Percentiles rank a stretch among this genome's conserved stretches.
phyloP scores from a whole-genome alignment of 1,284 basidiomycete species.

The Cutaneotrichosporon daszewskae region DNA sequence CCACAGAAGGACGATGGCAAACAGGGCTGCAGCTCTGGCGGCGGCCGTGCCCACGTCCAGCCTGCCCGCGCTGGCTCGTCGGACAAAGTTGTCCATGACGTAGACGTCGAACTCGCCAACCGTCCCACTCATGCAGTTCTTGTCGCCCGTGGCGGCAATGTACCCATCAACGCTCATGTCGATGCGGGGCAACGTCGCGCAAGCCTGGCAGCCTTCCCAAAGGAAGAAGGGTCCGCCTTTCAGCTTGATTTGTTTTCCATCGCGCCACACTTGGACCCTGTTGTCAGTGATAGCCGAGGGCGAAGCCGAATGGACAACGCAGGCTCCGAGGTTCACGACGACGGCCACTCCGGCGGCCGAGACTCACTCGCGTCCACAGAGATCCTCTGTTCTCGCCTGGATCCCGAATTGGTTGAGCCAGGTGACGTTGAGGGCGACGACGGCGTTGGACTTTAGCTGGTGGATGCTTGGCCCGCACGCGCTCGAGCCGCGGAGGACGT shows the following conservation, averaged over 20 bases:
- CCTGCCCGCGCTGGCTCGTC: background rate
- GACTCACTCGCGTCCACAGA: conserved; percentile 18
- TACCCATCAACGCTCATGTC: conserved; percentile 13
- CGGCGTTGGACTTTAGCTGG: conserved; percentile 6
- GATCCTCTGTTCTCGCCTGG: conserved; percentile 1
- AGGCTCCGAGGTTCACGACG: background rate
- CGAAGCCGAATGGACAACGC: background rate
- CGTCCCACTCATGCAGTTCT: conserved; percentile 6
- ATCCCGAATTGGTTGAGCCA: conserved; percentile 11
- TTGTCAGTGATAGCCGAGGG: background rate
- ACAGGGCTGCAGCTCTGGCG: background rate
- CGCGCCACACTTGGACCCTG: conserved; percentile 12
- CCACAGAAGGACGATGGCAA: background rate
- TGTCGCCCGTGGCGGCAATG: conserved; percentile 10
- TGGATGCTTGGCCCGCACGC: conserved; percentile 13
- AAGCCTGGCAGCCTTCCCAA: conserved; percentile 18
- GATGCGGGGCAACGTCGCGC: conserved; percentile 7
- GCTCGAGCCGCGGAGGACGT: conserved; percentile 3
- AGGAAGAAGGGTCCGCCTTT: conserved; percentile 9
- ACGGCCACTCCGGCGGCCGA: background rate
- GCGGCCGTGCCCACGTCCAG: background rate
- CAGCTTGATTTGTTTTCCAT: conserved; percentile 1
- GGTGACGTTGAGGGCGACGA: conserved; percentile 15
- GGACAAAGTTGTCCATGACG: conserved; percentile 13
- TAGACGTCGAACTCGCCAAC: conserved; percentile 15